Percentiles rank a stretch among this genome's conserved stretches.
These are phyloP conservation scores for Podospora sp. DNA, from an alignment of 495 filamentous ascomycete genomes.

Conservation along the genomic window DNA sequence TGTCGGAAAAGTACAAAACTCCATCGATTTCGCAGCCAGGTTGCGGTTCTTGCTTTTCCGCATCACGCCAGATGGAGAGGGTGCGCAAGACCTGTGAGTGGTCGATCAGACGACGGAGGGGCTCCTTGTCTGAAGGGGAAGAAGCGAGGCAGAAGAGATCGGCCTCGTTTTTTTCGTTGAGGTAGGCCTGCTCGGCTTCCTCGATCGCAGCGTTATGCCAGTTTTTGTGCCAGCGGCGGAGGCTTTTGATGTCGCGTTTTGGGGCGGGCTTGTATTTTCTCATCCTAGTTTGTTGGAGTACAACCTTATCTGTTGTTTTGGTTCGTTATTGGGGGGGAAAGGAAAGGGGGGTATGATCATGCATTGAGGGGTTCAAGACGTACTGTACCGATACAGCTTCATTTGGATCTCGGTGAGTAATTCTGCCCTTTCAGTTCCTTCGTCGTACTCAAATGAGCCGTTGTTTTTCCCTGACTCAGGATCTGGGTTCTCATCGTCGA, in stretches of 20 bases:
- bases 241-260: constrained; percentile 7
- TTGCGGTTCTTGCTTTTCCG: background rate
- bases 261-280: constrained; percentile 1
- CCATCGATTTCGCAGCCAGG: background rate
- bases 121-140: background rate
- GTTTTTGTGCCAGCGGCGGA: constrained; percentile 6
- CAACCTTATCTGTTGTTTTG: background rate
- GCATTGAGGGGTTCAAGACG: background rate
- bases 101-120: constrained; percentile 1
- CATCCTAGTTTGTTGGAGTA: background rate
- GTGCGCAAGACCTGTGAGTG: background rate
- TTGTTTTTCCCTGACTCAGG: background rate
- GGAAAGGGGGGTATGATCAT: background rate
- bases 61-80: background rate
- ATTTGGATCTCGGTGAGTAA: background rate
- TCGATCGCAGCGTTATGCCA: constrained; percentile 1
- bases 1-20: constrained; percentile 8
- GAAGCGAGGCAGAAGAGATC: background rate
- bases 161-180: background rate
- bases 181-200: background rate
- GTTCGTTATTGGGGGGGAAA: background rate
- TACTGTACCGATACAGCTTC: constrained; percentile 1
- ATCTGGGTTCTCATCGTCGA: background rate
- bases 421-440: constrained; percentile 1
- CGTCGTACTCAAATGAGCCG: constrained; percentile 3